Evolutionary conservation across 306 rosid species (phyloP).

Genomic region (Echinosophora koreensis): DNA sequence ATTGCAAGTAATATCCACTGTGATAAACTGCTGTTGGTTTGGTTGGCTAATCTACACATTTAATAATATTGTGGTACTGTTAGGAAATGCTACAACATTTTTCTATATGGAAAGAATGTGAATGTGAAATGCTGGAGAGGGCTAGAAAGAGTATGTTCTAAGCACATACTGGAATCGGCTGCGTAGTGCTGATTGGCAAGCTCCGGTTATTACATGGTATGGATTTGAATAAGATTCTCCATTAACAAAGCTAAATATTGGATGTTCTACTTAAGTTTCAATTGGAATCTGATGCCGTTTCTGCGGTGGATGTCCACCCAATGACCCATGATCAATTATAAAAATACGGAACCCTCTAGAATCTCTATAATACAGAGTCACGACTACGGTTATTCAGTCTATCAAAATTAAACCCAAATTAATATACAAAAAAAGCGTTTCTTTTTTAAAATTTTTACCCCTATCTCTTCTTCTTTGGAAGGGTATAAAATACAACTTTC

Average conservation of each 20-base stretch:
- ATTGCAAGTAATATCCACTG: no score
- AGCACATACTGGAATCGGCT: slow-evolving; percentile 25
- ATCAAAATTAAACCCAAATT: no score
- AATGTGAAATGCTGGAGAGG: slow-evolving; percentile 21
- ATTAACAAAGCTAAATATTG: slow-evolving; percentile 52
- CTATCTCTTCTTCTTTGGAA: no score
- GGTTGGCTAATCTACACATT: no score
- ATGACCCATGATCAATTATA: background rate
- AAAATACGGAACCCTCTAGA: slow-evolving; percentile 3
- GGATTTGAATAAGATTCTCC: slow-evolving; percentile 60
- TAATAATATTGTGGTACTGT: background rate
- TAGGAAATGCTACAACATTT: background rate
- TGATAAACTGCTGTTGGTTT: no score
- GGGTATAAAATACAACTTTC: no score
- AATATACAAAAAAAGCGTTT: no score
- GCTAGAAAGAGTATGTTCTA: slow-evolving; percentile 42
- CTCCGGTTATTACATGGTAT: slow-evolving; percentile 31
- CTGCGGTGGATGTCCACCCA: no score
- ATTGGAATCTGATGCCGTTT: slow-evolving; percentile 61
- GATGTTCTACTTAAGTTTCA: slow-evolving; percentile 30
- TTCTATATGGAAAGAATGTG: background rate
- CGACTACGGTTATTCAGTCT: no score
- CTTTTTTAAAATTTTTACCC: no score
- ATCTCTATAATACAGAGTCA: background rate
- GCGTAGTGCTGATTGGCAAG: slow-evolving; percentile 49